Percentiles rank a stretch among this genome's conserved stretches.
phyloP scores from a whole-genome alignment of 768 basidiomycete species.

The Suillus hirtellus region DNA sequence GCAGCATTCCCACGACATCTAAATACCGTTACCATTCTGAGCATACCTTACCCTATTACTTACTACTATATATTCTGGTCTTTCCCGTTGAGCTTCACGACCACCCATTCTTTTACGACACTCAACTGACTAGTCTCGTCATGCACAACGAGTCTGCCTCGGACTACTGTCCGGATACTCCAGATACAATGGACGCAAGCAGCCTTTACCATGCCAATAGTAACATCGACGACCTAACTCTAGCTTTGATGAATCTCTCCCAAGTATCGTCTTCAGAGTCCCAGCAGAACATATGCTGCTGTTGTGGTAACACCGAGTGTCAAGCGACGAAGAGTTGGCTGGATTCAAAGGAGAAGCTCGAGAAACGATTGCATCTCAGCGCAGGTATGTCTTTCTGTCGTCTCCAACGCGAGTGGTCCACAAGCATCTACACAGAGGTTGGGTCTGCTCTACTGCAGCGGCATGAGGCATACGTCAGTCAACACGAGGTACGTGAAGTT shows the following conservation, averaged over 20 bases:
- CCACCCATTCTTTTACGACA: conserved; percentile 7
- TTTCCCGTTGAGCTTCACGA: background rate
- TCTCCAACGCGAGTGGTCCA: background rate
- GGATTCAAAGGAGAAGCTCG: conserved; percentile 65
- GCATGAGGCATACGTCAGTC: conserved; percentile 83
- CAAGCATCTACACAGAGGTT: conserved; percentile 56
- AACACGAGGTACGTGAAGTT: conserved; percentile 55
- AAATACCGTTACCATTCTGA: conserved; percentile 2
- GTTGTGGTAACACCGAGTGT: conserved; percentile 67
- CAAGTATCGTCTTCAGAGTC: conserved; percentile 75
- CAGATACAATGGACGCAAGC: conserved; percentile 50
- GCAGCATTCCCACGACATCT: background rate
- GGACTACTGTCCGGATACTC: conserved; percentile 43
- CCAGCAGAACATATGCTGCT: conserved; percentile 52
- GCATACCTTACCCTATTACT: conserved; percentile 9
- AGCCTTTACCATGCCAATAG: conserved; percentile 54
- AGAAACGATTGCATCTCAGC: conserved; percentile 77
- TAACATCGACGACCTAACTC: conserved; percentile 79
- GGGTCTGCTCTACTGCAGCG: conserved; percentile 85
- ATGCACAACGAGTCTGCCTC: conserved; percentile 25
- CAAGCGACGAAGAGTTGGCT: conserved; percentile 65
- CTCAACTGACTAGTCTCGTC: conserved; percentile 5
- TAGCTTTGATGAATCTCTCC: conserved; percentile 71
- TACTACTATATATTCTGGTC: conserved; percentile 10
- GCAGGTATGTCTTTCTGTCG: conserved; percentile 63